A percentile compares a stretch with the other conserved stretches of the same genome.
These are phyloP conservation scores for Naganishia friedmannii DNA, from an alignment of 768 basidiomycete genomes.

Conservation along the genomic window DNA sequence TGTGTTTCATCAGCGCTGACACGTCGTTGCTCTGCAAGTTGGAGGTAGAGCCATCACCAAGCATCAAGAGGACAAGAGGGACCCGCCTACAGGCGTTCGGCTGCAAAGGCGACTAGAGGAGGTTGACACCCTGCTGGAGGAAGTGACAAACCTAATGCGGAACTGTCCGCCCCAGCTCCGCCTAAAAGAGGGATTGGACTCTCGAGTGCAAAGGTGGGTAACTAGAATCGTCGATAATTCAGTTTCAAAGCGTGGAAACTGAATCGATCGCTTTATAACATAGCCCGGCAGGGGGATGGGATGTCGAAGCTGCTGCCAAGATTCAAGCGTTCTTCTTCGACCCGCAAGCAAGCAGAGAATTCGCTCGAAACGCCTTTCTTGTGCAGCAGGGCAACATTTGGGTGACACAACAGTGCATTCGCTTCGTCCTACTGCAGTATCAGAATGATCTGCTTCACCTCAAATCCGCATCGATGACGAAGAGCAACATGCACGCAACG, in stretches of 20 bases:
- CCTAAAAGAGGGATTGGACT: conserved; percentile 56
- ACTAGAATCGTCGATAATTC: too few relatives aligned
- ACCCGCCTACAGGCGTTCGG: conserved; percentile 38
- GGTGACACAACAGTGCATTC: conserved; percentile 82
- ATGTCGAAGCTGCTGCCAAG: conserved; percentile 56
- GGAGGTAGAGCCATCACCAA: conserved; percentile 40
- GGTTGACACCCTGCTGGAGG: conserved; percentile 72
- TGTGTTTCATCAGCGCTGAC: not conserved
- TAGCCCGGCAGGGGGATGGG: conserved; percentile 60
- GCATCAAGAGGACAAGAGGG: conserved; percentile 39
- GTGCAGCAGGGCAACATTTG: conserved; percentile 91
- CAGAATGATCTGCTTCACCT: conserved; percentile 73
- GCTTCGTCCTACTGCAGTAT: conserved; percentile 88
- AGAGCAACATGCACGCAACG: not conserved
- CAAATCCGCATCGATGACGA: conserved; percentile 55
- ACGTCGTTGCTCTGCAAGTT: conserved; percentile 32
- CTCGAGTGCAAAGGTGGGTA: conserved; percentile 34
- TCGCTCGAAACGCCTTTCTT: conserved; percentile 81
- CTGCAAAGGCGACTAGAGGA: conserved; percentile 62
- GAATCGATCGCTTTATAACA: not conserved
- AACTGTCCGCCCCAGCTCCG: conserved; percentile 74
- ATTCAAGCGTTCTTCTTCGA: conserved; percentile 89
- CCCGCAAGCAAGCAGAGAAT: conserved; percentile 77
- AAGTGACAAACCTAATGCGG: conserved; percentile 69
- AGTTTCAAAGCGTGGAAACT: not conserved